Evolutionary conservation across 106 monocot species (phyloP).

Genomic region (Dactylorhiza incarnata): DNA sequence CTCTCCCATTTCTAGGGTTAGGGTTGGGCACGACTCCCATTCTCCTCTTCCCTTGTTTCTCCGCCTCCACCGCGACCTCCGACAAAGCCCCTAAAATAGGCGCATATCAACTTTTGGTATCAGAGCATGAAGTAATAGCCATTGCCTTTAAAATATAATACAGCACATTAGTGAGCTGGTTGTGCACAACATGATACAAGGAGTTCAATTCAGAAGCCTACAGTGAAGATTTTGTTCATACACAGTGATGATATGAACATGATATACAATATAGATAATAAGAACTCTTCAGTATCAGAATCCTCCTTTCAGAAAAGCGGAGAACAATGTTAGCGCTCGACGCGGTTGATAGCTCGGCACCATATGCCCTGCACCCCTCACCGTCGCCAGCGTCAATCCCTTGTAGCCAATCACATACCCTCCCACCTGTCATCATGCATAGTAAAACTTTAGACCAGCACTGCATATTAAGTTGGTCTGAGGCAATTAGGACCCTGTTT

Average conservation of each 20-base stretch:
- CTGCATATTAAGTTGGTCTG: too few species aligned
- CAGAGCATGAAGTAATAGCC: too few species aligned
- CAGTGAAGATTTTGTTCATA: not conserved
- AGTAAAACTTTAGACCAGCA: not conserved
- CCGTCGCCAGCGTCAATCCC: slow-evolving; percentile 20
- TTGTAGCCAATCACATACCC: slow-evolving; percentile 26
- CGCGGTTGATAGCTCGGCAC: slow-evolving; percentile 23
- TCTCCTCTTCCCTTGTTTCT: too few species aligned
- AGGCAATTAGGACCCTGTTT: too few species aligned
- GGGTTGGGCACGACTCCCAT: too few species aligned
- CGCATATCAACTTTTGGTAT: too few species aligned
- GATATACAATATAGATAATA: not conserved
- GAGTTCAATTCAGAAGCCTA: not conserved
- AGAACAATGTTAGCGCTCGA: slow-evolving; percentile 17
- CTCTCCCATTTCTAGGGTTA: too few species aligned
- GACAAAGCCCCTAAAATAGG: too few species aligned
- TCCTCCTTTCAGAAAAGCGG: slow-evolving; percentile 15
- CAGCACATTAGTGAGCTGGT: too few species aligned
- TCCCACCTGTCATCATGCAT: slow-evolving; percentile 13
- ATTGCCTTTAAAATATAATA: too few species aligned
- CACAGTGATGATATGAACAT: not conserved
- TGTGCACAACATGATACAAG: not conserved
- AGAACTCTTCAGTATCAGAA: not conserved
- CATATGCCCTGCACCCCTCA: slow-evolving; percentile 20
- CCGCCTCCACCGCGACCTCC: too few species aligned